A percentile compares a stretch with the other conserved stretches of the same genome.
Conservation (phyloP, 768 basidiomycete genomes). For the Phylloporus arenicola region DNA sequence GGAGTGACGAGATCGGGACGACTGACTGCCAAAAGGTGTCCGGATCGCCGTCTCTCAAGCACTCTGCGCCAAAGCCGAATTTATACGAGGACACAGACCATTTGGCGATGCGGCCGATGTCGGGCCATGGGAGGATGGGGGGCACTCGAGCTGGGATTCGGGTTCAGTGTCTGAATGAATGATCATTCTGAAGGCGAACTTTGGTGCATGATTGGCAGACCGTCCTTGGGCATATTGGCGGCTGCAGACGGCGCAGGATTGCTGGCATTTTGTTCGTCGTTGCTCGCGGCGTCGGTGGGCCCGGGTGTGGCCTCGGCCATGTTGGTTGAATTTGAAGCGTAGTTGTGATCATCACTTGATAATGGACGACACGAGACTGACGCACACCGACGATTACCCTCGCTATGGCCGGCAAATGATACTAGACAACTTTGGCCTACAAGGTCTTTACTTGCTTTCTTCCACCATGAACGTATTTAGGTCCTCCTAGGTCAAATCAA, state of each 20-base stretch:
- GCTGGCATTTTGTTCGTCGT: conserved; percentile 12
- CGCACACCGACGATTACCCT: conserved; percentile 64
- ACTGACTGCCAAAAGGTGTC: conserved; percentile 98
- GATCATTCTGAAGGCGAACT: conserved; percentile 20
- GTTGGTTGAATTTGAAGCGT: background rate
- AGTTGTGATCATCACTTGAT: background rate
- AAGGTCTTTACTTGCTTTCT: conserved; percentile 44
- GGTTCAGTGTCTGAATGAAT: background rate
- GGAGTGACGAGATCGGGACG: background rate
- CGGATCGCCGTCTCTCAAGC: conserved; percentile 80
- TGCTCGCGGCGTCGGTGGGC: background rate
- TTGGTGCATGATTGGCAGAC: conserved; percentile 36
- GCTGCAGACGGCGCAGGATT: conserved; percentile 13
- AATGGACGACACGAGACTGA: conserved; percentile 22
- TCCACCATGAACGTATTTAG: conserved; percentile 1
- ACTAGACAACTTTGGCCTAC: conserved; percentile 78
- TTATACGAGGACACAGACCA: conserved; percentile 98
- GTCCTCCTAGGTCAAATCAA: conserved; percentile 68
- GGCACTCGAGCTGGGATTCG: conserved; percentile 32
- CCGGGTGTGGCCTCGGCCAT: conserved; percentile 13
- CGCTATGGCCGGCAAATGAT: conserved; percentile 98
- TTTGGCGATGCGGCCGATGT: conserved; percentile 82
- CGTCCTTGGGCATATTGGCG: conserved; percentile 27
- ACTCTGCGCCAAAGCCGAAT: conserved; percentile 93
- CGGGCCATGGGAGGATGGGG: conserved; percentile 64